Conservation (phyloP, 805 yeast species). For the Priceomyces carsonii region DNA sequence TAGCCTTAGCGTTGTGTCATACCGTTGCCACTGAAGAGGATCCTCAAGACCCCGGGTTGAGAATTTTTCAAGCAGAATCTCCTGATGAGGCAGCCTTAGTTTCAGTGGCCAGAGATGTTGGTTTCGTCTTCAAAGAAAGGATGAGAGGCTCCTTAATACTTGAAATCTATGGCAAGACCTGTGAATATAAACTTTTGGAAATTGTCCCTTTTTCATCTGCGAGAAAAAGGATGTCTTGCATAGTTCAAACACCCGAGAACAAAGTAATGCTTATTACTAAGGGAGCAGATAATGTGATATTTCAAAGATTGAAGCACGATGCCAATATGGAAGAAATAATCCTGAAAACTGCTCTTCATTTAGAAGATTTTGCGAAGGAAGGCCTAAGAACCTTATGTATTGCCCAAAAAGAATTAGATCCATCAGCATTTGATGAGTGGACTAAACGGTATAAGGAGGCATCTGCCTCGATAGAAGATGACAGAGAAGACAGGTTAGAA, state of each 20-base stretch:
- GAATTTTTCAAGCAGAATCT: slow-evolving; percentile 72
- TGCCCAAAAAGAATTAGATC: slow-evolving; percentile 54
- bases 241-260: slow-evolving; percentile 47
- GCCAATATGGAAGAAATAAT: slow-evolving; percentile 45
- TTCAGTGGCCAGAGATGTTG: slow-evolving; percentile 72
- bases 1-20: slow-evolving; percentile 71
- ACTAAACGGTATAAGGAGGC: slow-evolving; percentile 57
- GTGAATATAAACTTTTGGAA: slow-evolving; percentile 51
- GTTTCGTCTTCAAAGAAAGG: slow-evolving; percentile 60
- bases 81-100: slow-evolving; percentile 85
- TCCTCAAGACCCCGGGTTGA: slow-evolving; percentile 35
- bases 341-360: slow-evolving; percentile 58
- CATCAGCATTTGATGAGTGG: slow-evolving; percentile 54
- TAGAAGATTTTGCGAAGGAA: slow-evolving; percentile 72
- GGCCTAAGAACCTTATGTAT: slow-evolving; percentile 78
- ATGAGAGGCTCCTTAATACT: slow-evolving; percentile 48
- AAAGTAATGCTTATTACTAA: slow-evolving; percentile 54
- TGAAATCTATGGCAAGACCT: slow-evolving; percentile 46
- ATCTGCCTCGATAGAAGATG: slow-evolving; percentile 49
- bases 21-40: slow-evolving; percentile 65
- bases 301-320: slow-evolving; percentile 35
- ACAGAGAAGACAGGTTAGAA: slow-evolving; percentile 60
- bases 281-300: slow-evolving; percentile 79
- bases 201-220: slow-evolving; percentile 67
- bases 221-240: slow-evolving; percentile 77